phyloP scores from a whole-genome alignment of 83 land plant genomes.

The Picea engelmannii region DNA sequence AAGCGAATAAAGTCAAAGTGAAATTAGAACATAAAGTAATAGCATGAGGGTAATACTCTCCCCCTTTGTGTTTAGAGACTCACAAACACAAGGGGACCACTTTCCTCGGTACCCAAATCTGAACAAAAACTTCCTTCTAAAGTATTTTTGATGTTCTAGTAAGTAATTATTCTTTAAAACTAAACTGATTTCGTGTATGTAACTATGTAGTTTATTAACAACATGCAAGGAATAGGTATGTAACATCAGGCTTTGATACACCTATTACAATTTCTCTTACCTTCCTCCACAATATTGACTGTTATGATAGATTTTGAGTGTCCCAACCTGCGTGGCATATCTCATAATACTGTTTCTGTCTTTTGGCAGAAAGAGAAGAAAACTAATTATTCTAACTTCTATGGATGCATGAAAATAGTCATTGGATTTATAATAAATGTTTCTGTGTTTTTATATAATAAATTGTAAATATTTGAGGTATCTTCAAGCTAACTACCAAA shows the following conservation, averaged over 20 bases:
- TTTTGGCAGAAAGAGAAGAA: background rate
- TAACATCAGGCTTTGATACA: background rate
- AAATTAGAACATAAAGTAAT: too few relatives aligned
- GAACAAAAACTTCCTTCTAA: background rate
- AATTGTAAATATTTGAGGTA: too few relatives aligned
- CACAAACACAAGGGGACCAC: too few relatives aligned
- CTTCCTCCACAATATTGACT: too few relatives aligned
- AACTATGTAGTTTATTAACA: background rate
- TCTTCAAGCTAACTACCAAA: too few relatives aligned
- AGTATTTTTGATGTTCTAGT: background rate
- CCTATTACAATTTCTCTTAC: background rate
- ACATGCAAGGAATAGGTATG: background rate
- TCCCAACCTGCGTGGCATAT: background rate
- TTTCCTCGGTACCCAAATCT: too few relatives aligned
- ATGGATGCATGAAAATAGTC: background rate
- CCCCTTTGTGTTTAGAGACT: too few relatives aligned
- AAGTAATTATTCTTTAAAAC: background rate
- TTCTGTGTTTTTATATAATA: too few relatives aligned
- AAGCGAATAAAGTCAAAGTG: too few relatives aligned
- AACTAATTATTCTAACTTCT: background rate
- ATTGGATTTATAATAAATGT: background rate
- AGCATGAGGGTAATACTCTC: too few relatives aligned
- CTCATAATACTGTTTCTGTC: background rate
- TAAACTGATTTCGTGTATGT: background rate
- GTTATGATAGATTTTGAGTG: background rate